Evolutionary conservation across 1,284 basidiomycete species (phyloP).

Genomic region (Naganishia liquefaciens): DNA sequence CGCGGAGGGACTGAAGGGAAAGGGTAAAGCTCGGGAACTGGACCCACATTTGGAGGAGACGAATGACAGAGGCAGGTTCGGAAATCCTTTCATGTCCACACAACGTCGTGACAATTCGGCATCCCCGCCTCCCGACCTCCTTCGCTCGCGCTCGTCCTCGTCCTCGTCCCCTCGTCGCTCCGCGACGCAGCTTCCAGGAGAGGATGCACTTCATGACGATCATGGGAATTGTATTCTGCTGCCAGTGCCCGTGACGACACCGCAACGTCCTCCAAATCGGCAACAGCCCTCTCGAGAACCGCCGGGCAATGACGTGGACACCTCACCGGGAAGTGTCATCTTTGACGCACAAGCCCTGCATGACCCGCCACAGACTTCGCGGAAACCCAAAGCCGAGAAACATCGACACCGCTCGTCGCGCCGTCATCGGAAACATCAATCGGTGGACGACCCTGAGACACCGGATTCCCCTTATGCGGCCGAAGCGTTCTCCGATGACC

Average conservation of each 20-base stretch:
- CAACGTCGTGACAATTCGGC: not conserved
- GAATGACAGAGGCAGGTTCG: too few species aligned
- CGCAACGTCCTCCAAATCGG: not conserved
- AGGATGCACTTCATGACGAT: too few species aligned
- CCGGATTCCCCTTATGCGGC: constrained; percentile 1
- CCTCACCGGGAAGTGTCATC: not conserved
- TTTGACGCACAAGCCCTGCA: constrained; percentile 5
- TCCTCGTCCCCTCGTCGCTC: too few species aligned
- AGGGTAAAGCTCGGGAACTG: not conserved
- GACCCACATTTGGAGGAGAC: too few species aligned
- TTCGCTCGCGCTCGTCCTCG: not conserved
- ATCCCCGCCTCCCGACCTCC: constrained; percentile 1
- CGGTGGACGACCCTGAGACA: not conserved
- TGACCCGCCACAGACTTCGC: not conserved
- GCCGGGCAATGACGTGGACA: not conserved
- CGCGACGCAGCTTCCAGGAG: too few species aligned
- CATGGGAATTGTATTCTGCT: constrained; percentile 17
- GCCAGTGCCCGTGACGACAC: constrained; percentile 23
- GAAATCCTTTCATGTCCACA: not conserved
- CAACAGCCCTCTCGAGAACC: not conserved
- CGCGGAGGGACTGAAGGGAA: not conserved
- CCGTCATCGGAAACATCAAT: constrained; percentile 40
- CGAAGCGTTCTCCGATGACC: constrained; percentile 54
- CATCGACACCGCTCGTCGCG: constrained; percentile 36
- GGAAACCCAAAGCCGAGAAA: constrained; percentile 44